Evolutionary conservation across 176 grass and related monocot species (phyloP).

Genomic region (Carex pumila): DNA sequence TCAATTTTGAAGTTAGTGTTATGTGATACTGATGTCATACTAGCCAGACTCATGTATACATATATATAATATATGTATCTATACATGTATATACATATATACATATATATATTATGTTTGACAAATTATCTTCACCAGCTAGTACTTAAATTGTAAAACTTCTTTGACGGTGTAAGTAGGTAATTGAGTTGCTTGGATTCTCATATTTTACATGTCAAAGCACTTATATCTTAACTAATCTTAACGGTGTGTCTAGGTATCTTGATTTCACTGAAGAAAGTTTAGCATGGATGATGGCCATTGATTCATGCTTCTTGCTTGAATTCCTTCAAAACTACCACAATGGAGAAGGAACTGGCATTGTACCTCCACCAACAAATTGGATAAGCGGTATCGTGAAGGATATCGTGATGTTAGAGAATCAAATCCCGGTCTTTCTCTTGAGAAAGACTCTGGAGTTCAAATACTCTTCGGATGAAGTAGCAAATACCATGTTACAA

Average conservation of each 20-base stretch:
- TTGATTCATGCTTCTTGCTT: slow-evolving; percentile 67
- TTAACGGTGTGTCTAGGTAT: slow-evolving; percentile 17
- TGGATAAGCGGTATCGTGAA: slow-evolving; percentile 44
- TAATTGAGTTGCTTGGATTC: too few relatives aligned
- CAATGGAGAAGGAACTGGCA: background rate
- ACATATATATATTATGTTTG: too few relatives aligned
- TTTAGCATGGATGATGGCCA: slow-evolving; percentile 67
- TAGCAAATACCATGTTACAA: slow-evolving; percentile 19
- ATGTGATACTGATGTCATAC: too few relatives aligned
- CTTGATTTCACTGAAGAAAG: slow-evolving; percentile 67
- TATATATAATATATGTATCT: too few relatives aligned
- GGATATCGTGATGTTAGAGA: slow-evolving; percentile 83
- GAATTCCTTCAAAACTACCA: slow-evolving; percentile 68
- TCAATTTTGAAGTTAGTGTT: too few relatives aligned
- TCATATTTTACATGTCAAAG: too few relatives aligned
- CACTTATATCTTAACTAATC: too few relatives aligned
- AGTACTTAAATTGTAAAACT: too few relatives aligned
- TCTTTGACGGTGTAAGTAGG: too few relatives aligned
- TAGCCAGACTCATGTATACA: too few relatives aligned
- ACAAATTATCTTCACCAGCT: too few relatives aligned
- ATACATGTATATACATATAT: too few relatives aligned
- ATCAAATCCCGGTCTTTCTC: slow-evolving; percentile 63
- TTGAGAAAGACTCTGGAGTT: slow-evolving; percentile 46
- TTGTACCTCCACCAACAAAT: slow-evolving; percentile 26
- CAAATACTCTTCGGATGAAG: slow-evolving; percentile 29